Conservation (phyloP, 441 rosid species). For the Corymbia calophylla region DNA sequence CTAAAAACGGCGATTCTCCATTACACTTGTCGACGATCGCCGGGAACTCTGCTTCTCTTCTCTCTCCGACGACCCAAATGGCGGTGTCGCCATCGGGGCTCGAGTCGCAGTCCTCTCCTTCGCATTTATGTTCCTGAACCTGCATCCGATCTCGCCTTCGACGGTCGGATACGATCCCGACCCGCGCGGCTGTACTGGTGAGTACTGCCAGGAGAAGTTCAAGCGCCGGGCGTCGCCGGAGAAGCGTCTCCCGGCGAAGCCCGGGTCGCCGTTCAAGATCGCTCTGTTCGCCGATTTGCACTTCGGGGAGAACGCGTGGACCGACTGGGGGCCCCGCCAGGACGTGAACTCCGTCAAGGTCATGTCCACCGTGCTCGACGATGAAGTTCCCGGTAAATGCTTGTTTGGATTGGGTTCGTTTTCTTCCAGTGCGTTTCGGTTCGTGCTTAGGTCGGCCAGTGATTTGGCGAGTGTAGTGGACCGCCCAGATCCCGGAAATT, state of each 20-base stretch:
- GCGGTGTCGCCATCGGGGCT: neutral
- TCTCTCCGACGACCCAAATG: neutral
- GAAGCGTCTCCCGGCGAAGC: conserved; percentile 12
- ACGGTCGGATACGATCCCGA: neutral
- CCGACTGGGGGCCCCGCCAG: conserved; percentile 70
- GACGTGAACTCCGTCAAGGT: conserved; percentile 47
- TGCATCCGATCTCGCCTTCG: neutral
- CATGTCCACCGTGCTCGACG: conserved; percentile 60
- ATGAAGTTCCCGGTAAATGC: conserved; percentile 50
- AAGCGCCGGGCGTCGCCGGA: neutral
- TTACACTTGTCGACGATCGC: neutral
- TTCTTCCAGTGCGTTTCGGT: neutral
- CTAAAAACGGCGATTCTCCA: neutral
- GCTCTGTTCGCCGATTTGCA: conserved; percentile 79
- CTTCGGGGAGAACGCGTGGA: conserved; percentile 75
- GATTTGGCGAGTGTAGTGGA: neutral
- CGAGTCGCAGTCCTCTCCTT: neutral
- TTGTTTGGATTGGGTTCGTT: neutral
- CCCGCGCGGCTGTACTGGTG: neutral
- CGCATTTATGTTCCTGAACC: neutral
- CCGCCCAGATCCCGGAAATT: neutral
- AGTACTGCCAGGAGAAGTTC: neutral
- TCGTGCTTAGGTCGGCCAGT: neutral
- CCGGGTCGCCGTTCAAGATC: conserved; percentile 39
- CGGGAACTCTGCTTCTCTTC: neutral